phyloP scores from a whole-genome alignment of 108 stramenopile genomes.

The Discostella pseudostelligera region DNA sequence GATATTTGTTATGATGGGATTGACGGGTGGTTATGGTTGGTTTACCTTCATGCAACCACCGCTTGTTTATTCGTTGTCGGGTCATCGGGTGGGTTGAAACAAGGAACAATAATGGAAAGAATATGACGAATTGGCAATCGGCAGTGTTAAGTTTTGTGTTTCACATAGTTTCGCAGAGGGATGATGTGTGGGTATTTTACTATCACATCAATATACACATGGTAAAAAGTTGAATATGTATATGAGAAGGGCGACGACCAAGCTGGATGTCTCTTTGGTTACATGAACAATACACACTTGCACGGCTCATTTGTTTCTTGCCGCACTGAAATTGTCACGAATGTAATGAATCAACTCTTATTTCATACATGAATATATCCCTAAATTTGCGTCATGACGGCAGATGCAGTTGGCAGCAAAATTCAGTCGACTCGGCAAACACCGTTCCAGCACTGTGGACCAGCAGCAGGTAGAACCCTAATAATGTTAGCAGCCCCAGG shows the following conservation, averaged over 20 bases:
- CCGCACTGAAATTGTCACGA: too few species aligned
- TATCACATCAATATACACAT: background rate
- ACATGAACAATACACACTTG: too few species aligned
- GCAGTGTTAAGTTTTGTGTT: background rate
- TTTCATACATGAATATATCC: too few species aligned
- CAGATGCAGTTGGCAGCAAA: too few species aligned
- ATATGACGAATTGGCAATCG: background rate
- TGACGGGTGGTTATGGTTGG: slow-evolving; percentile 60
- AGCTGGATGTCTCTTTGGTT: too few species aligned
- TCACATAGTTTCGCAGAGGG: background rate
- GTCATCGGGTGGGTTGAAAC: background rate
- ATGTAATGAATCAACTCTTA: too few species aligned
- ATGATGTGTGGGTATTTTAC: too few species aligned
- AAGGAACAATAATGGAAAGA: background rate
- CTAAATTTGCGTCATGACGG: too few species aligned
- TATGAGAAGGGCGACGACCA: too few species aligned
- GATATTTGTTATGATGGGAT: slow-evolving; percentile 51
- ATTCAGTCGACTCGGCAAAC: slow-evolving; percentile 37
- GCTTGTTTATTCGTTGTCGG: slow-evolving; percentile 42
- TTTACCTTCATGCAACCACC: slow-evolving; percentile 64
- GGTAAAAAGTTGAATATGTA: too few species aligned
- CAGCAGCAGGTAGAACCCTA: slow-evolving; percentile 88
- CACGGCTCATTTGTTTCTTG: too few species aligned
- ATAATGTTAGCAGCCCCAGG: slow-evolving; percentile 90
- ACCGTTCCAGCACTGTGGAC: slow-evolving; percentile 88